phyloP scores from a whole-genome alignment of 371 early-diverging fungal species.

The Mortierella sp. region DNA sequence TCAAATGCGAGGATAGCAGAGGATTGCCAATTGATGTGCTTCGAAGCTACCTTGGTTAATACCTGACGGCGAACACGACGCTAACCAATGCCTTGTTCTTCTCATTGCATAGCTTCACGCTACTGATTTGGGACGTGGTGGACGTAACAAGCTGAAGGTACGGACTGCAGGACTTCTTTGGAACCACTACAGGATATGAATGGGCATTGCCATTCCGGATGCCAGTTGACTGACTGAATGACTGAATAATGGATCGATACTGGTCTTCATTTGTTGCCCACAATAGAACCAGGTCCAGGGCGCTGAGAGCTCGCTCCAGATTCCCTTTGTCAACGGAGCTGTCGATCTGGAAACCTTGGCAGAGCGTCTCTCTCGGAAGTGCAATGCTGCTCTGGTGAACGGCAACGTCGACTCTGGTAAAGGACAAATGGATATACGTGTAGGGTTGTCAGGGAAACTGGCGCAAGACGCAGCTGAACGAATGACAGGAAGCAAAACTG shows the following conservation, averaged over 20 bases:
- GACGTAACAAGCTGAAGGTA: slow-evolving; percentile 47
- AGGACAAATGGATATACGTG: not conserved
- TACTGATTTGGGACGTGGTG: slow-evolving; percentile 35
- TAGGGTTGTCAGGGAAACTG: too few species aligned
- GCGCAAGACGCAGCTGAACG: not conserved
- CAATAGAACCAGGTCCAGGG: slow-evolving; percentile 40
- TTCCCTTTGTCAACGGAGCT: slow-evolving; percentile 51
- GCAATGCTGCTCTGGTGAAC: slow-evolving; percentile 31
- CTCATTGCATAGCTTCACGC: slow-evolving; percentile 39
- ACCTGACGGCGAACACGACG: not conserved
- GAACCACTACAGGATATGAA: not conserved
- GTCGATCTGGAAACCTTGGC: slow-evolving; percentile 48
- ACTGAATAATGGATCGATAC: not conserved
- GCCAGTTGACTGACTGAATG: not conserved
- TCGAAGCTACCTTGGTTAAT: not conserved
- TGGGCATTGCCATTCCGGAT: not conserved
- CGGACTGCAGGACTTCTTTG: not conserved
- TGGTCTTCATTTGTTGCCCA: not conserved
- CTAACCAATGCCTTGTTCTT: not conserved
- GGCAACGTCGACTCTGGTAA: slow-evolving; percentile 26
- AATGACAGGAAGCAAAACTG: not conserved
- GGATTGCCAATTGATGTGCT: not conserved
- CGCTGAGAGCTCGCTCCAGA: slow-evolving; percentile 45
- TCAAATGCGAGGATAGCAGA: not conserved
- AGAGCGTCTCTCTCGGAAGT: slow-evolving; percentile 37